These are phyloP conservation scores for Sonneratia caseolaris DNA, from an alignment of 345 rosid species.

Conservation along the genomic window DNA sequence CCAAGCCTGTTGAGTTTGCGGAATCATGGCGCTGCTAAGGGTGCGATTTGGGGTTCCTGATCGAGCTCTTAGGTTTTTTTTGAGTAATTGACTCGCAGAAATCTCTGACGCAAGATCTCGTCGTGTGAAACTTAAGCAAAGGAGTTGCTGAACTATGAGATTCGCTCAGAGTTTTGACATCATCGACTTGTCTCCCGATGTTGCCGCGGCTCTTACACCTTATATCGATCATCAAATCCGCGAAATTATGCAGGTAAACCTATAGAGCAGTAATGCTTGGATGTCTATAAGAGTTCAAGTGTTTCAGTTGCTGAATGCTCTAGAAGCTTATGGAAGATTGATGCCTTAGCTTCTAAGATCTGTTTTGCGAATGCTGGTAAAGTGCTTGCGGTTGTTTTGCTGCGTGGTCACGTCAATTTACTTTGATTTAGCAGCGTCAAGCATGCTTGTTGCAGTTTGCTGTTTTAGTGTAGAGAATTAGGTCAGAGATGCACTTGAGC, in stretches of 20 bases:
- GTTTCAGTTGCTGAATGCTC: neutral
- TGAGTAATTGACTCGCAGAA: neutral
- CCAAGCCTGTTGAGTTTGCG: too few species aligned
- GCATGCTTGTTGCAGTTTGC: too few species aligned
- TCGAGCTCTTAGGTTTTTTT: too few species aligned
- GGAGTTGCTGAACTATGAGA: conserved; percentile 21
- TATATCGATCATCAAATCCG: conserved; percentile 80
- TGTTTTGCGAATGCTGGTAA: neutral
- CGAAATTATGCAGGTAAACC: conserved; percentile 73
- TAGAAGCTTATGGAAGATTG: neutral
- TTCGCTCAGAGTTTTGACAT: conserved; percentile 64
- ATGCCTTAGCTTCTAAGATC: neutral
- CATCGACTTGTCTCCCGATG: too few species aligned
- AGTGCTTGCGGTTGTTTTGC: neutral
- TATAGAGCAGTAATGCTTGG: too few species aligned
- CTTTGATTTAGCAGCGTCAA: too few species aligned
- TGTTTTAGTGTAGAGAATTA: too few species aligned
- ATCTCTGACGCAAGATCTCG: neutral
- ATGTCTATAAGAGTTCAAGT: neutral
- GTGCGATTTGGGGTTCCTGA: too few species aligned
- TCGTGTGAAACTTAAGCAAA: neutral
- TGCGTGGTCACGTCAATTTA: neutral
- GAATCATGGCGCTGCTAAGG: too few species aligned
- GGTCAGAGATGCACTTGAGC: neutral
- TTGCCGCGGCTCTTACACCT: conserved; percentile 36